Evolutionary conservation across 306 rosid species (phyloP).

Genomic region (Sophora flavescens): DNA sequence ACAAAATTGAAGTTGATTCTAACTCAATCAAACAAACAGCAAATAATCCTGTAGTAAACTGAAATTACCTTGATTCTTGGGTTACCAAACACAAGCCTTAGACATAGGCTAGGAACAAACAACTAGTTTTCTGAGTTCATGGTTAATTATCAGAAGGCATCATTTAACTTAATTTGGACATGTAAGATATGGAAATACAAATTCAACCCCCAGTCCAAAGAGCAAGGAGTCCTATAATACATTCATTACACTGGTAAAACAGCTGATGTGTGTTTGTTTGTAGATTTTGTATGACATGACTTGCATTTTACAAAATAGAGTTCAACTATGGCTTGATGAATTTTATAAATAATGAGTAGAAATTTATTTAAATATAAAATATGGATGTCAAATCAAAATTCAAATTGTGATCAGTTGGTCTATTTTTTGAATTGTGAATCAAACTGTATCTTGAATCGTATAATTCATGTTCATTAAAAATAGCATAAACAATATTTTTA

Average conservation of each 20-base stretch:
- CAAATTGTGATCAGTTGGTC: background rate
- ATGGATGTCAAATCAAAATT: background rate
- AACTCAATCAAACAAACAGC: slow-evolving; percentile 19
- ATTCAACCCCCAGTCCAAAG: background rate
- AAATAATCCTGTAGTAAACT: background rate
- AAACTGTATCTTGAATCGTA: background rate
- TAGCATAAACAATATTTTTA: background rate
- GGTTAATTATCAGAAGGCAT: slow-evolving; percentile 12
- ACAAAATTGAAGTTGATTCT: background rate
- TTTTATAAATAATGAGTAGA: background rate
- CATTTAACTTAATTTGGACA: slow-evolving; percentile 11
- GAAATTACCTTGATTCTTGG: slow-evolving; percentile 15
- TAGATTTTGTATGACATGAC: background rate
- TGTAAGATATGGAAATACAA: slow-evolving; percentile 11
- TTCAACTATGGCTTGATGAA: background rate
- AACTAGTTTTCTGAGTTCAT: slow-evolving; percentile 2
- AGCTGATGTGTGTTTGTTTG: too few relatives aligned
- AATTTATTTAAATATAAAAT: background rate
- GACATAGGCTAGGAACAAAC: background rate
- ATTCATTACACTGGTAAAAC: too few relatives aligned
- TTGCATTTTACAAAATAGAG: background rate
- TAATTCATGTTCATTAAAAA: background rate
- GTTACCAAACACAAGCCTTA: slow-evolving; percentile 35
- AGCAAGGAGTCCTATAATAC: background rate
- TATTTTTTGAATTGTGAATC: background rate